Evolutionary conservation across 768 basidiomycete species (phyloP), one percentile per base, ranked within the genome.

Genomic region (Naematelia encephala): DNA sequence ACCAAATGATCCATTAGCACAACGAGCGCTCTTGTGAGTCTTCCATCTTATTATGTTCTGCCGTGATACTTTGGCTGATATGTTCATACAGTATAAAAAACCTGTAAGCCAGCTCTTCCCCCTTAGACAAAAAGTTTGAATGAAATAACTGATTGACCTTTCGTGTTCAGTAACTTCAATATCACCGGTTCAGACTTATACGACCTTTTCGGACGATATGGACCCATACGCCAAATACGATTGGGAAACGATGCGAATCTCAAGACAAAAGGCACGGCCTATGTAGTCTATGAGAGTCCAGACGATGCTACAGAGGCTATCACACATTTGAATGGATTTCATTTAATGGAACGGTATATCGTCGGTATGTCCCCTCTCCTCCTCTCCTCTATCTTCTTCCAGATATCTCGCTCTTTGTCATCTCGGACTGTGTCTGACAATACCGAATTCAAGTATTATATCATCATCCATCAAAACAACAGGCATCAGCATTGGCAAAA

Each of bases 381-480:
- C n/a, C 4, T 22, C 25, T 23, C 5, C 49, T 8, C n/a, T 10
- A 11, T 8, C 11, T 26, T 47, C 25, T 47, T 8, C 46, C n/a
- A 11, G 46, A 8, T 47, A 21, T 21, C 46, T 26, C 21, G 5
- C 46, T 47, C 46, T 47, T 47, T 47, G n/a, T 8, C 25, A 43
- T 47, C 8, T 47, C 46, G 46, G 11, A 43, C 39, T 43, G 19
- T 43, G 39, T 43, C 19, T 12, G n/a, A n/a, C n/a, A n/a, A n/a
- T n/a, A n/a, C n/a, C n/a, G n/a, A n/a, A n/a, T n/a, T n/a, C n/a
- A n/a, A 82, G 94, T 98, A 8, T 80, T 97, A 26, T 98, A 94
- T 72, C 93, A 98, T 75, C 94, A 97, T 87, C 91, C 92, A 34
- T 87, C 91, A n/a, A 90, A 92, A 77, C 91, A 93, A 71, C 91